Conservation (phyloP, 805 yeast species). For the Teunomyces tritomae region DNA sequence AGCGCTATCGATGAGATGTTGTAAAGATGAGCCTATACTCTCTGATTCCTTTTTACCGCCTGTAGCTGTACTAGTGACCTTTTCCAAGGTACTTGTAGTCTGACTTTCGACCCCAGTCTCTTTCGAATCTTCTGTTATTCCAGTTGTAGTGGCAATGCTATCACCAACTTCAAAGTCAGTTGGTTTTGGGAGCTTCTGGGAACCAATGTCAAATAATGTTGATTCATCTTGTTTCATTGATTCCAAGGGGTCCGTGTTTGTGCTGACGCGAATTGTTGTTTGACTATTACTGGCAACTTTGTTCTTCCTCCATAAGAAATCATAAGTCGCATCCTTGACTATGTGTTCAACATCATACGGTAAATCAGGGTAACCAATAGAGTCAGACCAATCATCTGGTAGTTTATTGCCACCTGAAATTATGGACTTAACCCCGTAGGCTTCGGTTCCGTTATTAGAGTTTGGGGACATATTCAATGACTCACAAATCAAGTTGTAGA, state of each 20-base stretch:
- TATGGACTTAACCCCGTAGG: conserved; percentile 8
- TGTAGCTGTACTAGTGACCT: not conserved
- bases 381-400: conserved; percentile 48
- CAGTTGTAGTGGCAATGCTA: not conserved
- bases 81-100: not conserved
- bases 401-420: conserved; percentile 29
- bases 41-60: not conserved
- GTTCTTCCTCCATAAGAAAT: conserved; percentile 32
- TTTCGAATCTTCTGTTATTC: not conserved
- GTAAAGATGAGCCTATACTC: not conserved
- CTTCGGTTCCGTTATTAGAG: conserved; percentile 55
- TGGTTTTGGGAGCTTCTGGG: conserved; percentile 24
- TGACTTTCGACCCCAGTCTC: not conserved
- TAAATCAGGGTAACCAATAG: conserved; percentile 48
- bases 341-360: conserved; percentile 44
- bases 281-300: not conserved
- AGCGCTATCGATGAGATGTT: not conserved
- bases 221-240: conserved; percentile 25
- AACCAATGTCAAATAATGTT: conserved; percentile 11
- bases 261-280: conserved; percentile 15
- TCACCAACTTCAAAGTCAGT: conserved; percentile 18
- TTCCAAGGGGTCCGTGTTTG: conserved; percentile 22
- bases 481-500: conserved; percentile 74
- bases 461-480: conserved; percentile 50
- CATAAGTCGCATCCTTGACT: conserved; percentile 53